Evolutionary conservation across 306 rosid species (phyloP).

Genomic region (Trifolium repens): DNA sequence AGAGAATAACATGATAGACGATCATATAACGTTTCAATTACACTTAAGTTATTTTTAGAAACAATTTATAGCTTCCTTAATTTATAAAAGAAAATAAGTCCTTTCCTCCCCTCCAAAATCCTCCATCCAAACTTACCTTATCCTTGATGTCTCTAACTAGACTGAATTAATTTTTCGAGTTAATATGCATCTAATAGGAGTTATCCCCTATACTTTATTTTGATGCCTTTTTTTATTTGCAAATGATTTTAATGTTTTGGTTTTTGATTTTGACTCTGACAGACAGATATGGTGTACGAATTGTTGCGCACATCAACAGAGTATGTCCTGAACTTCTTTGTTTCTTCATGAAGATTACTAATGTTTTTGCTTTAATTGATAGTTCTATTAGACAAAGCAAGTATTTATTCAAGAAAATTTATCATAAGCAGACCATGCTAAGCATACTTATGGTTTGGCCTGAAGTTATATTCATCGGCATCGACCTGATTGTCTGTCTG

Average conservation of each 20-base stretch:
- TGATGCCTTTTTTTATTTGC: constrained; percentile 17
- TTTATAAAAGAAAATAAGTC: no score
- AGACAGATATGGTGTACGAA: constrained; percentile 99
- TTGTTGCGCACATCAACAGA: constrained; percentile 94
- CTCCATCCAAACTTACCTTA: no score
- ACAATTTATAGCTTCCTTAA: no score
- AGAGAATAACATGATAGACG: no score
- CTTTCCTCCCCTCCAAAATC: no score
- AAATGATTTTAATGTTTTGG: constrained; percentile 42
- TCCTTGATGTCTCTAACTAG: constrained; percentile 2
- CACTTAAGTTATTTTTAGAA: no score
- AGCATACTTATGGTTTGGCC: constrained; percentile 14
- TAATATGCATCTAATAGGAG: constrained; percentile 26
- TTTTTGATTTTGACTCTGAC: constrained; percentile 51
- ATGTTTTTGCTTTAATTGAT: constrained; percentile 13
- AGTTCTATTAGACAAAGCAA: constrained; percentile 13
- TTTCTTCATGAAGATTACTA: constrained; percentile 1
- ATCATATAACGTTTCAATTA: no score
- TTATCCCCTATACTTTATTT: constrained; percentile 9
- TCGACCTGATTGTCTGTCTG: not conserved
- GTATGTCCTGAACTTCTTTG: constrained; percentile 57
- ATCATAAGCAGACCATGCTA: constrained; percentile 11
- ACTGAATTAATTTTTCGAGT: not conserved
- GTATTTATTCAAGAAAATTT: constrained; percentile 33
- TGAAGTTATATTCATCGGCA: constrained; percentile 4